Conservation (phyloP, 2,329 filamentous ascomycete genomes). For the Pseudogymnoascus verrucosus region DNA sequence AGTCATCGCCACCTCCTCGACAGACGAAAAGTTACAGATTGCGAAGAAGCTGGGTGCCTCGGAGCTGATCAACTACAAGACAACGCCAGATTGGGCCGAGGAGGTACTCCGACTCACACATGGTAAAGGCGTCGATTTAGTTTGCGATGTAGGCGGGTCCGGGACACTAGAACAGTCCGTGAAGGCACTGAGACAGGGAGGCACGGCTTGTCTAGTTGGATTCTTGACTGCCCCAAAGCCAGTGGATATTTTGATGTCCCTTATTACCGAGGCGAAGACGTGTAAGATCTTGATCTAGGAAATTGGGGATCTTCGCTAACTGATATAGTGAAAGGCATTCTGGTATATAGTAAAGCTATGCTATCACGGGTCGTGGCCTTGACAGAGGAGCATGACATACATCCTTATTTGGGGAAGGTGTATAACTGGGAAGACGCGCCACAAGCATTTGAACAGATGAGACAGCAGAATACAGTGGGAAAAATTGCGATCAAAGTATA, state of each 20-base stretch:
- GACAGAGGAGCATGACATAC: not conserved
- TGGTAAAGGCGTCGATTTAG: constrained; percentile 42
- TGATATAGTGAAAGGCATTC: not conserved
- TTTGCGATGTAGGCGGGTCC: constrained; percentile 48
- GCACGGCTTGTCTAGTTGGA: not conserved
- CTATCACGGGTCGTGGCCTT: not conserved
- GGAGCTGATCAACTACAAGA: constrained; percentile 27
- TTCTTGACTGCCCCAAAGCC: not conserved
- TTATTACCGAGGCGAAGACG: constrained; percentile 9
- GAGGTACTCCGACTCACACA: constrained; percentile 39
- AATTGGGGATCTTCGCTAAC: not conserved
- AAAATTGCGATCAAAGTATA: constrained; percentile 13
- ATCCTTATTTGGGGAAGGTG: constrained; percentile 1
- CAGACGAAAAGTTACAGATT: constrained; percentile 14
- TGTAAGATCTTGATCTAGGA: not conserved
- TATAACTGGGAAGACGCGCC: not conserved
- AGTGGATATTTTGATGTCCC: not conserved
- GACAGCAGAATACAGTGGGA: not conserved
- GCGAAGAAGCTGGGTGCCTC: constrained; percentile 14
- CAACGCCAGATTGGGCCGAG: constrained; percentile 43
- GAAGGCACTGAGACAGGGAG: not conserved
- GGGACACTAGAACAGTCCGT: constrained; percentile 41
- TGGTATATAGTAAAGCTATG: not conserved
- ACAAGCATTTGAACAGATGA: not conserved
- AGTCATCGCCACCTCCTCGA: constrained; percentile 18